These are phyloP conservation scores for Aegilops sharonensis DNA, from an alignment of 176 grass and related monocot genomes.

Conservation along the genomic window DNA sequence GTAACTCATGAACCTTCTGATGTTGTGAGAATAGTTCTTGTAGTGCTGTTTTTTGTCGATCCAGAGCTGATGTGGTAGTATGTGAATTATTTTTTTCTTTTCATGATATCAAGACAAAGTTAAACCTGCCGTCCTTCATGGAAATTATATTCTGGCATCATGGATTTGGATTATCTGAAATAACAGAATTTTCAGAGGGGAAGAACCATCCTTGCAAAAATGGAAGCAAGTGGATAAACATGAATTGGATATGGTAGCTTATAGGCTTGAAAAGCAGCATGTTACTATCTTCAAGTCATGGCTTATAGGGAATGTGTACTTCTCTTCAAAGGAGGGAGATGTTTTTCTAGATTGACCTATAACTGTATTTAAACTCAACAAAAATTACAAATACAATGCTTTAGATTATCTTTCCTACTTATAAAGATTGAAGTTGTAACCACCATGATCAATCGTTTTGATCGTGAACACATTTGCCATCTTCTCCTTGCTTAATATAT, in stretches of 20 bases:
- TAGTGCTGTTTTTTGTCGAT: not conserved
- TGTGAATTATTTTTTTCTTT: not conserved
- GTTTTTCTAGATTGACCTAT: too few relatives aligned
- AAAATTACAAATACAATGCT: too few relatives aligned
- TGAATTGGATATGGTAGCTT: not conserved
- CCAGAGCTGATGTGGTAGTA: not conserved
- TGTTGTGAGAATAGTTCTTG: not conserved
- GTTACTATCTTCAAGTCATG: too few relatives aligned
- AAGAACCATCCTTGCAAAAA: not conserved
- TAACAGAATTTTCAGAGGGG: not conserved
- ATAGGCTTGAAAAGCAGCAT: too few relatives aligned
- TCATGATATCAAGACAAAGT: not conserved
- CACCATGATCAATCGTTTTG: too few relatives aligned
- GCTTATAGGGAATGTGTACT: too few relatives aligned
- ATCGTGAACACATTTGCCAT: too few relatives aligned
- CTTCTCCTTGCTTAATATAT: too few relatives aligned
- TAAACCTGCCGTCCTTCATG: not conserved
- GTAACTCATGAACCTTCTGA: slow-evolving; percentile 45
- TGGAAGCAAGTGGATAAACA: not conserved
- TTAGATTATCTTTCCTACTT: too few relatives aligned
- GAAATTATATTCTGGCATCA: not conserved
- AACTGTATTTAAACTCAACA: too few relatives aligned
- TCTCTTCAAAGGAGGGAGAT: too few relatives aligned
- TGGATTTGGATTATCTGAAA: not conserved
- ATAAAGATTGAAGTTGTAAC: too few relatives aligned